Evolutionary conservation across 352 stramenopile species (phyloP), one percentile per base, ranked within the genome.

Genomic region (Globisporangium barbulae): DNA sequence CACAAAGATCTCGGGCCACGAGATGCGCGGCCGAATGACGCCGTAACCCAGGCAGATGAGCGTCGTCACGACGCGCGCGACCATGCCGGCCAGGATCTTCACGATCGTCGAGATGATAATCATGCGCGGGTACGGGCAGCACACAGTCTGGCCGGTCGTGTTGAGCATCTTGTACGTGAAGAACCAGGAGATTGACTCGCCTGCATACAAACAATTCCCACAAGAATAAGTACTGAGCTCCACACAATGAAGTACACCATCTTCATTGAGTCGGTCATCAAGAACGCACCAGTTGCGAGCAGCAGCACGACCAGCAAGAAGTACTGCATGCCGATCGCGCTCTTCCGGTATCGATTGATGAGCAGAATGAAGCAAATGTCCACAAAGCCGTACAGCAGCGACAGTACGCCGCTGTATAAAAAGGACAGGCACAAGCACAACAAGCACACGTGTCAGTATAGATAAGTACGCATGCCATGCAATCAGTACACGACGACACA

Each of bases 41-140:
- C 87, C 87, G 64, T 96, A 96, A 15, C 87, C 87, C 25, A 96
- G 59, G 47, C 85, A 91, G 10, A 96, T 70, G 21, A 96, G 71
- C 21, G 81, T 93, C 13, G 85, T 93, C 35, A 70, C 77, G 57
- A 96, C 81, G 8, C 87, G 80, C 19, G 81, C 81, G 25, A 91
- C 74, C 80, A 92, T 92, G 0, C 86, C 85, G 1, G 82, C 69
- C 33, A 90, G 12, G 22, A 95, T 85, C 59, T 91, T 89, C 22
- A 93, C 50, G 8, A 90, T 56, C 9, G 80, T 93, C 8, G 87
- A 89, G n/a, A 89, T 62, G 15, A 95, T 57, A 54, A 95, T 70
- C 48, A 75, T 76, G 12, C 70, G 67, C 2, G 87, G 83, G 47
- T 91, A 95, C 33, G 87, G 87, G 54, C 87, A 95, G 62, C 87